phyloP scores from a whole-genome alignment of 1,139 yeast species.

The Scheffersomyces parashehatae region DNA sequence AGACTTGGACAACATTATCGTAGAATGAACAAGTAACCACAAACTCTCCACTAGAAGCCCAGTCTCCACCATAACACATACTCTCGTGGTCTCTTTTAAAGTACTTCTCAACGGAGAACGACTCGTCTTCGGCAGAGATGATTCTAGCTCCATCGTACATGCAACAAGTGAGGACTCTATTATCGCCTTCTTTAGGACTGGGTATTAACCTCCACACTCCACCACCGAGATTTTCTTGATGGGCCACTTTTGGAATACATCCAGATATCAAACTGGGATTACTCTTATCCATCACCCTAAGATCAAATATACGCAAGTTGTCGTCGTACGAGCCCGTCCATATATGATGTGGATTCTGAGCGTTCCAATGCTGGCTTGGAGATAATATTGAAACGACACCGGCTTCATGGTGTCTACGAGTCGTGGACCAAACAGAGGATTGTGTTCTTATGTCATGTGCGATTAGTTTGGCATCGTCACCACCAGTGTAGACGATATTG shows the following conservation, averaged over 20 bases:
- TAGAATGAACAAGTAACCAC: constrained; percentile 88
- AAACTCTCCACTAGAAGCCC: constrained; percentile 52
- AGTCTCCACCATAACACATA: constrained; percentile 95
- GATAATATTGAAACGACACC: constrained; percentile 82
- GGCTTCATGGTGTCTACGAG: constrained; percentile 69
- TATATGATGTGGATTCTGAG: constrained; percentile 48
- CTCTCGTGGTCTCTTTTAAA: constrained; percentile 79
- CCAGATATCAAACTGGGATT: constrained; percentile 45
- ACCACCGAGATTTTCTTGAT: constrained; percentile 67
- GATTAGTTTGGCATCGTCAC: constrained; percentile 78
- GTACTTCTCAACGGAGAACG: constrained; percentile 46
- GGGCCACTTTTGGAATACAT: constrained; percentile 45
- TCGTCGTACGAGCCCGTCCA: constrained; percentile 97
- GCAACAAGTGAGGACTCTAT: constrained; percentile 72
- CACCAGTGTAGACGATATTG: constrained; percentile 78
- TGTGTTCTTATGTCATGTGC: constrained; percentile 70
- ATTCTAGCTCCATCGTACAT: constrained; percentile 95
- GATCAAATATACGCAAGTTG: constrained; percentile 64
- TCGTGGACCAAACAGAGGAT: constrained; percentile 52
- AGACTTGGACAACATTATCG: constrained; percentile 75
- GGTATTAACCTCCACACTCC: constrained; percentile 95
- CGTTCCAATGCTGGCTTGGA: constrained; percentile 41
- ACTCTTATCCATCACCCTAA: constrained; percentile 52
- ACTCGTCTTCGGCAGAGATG: constrained; percentile 32
- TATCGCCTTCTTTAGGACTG: constrained; percentile 41